Percentiles rank a stretch among this genome's conserved stretches.
Evolutionary conservation across 2,329 filamentous ascomycete genomes (phyloP).

Genomic region (Graphilbum fragrans): DNA sequence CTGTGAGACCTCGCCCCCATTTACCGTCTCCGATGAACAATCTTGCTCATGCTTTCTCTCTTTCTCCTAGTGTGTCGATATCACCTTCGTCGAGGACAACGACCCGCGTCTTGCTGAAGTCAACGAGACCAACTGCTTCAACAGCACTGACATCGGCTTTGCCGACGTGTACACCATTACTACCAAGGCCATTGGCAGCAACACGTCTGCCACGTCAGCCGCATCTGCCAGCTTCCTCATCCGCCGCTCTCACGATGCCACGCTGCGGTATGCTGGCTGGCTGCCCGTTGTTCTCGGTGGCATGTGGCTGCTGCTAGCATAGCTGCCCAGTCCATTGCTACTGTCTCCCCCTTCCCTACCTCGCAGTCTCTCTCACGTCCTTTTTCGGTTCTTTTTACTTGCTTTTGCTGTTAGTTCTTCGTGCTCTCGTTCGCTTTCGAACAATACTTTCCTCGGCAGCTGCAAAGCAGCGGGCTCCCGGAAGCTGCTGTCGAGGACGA

Average conservation of each 20-base stretch:
- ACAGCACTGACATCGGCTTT: conserved; percentile 67
- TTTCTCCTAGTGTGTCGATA: conserved; percentile 68
- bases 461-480: too few species aligned
- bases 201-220: conserved; percentile 19
- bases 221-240: conserved; percentile 16
- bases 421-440: too few species aligned
- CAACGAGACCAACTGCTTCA: conserved; percentile 77
- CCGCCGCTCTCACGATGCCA: background rate
- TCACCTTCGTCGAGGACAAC: conserved; percentile 72
- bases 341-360: too few species aligned
- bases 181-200: conserved; percentile 22
- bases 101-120: conserved; percentile 57
- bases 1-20: too few species aligned
- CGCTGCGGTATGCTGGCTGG: background rate
- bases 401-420: too few species aligned
- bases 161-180: conserved; percentile 61
- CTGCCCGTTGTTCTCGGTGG: conserved; percentile 26
- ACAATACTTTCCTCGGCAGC: too few species aligned
- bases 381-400: too few species aligned
- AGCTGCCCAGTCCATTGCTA: too few species aligned
- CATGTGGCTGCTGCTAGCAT: conserved; percentile 26
- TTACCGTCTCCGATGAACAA: too few species aligned
- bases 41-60: background rate
- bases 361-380: too few species aligned
- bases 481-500: too few species aligned